Conservation (phyloP, 2,329 filamentous ascomycete species). For the Exophiala aquamarina region DNA sequence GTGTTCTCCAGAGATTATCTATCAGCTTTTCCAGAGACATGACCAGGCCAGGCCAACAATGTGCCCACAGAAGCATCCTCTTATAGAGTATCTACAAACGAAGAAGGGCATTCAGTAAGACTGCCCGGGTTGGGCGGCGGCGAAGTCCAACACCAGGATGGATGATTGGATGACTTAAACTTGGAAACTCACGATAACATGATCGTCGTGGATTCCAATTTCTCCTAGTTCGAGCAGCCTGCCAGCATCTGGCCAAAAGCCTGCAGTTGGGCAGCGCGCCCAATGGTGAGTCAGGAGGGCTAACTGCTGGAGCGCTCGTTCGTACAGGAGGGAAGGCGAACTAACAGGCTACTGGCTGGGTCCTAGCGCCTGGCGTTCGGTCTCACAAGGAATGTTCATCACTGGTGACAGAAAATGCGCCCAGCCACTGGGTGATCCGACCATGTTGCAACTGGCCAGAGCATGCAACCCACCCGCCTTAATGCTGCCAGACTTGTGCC, state of each 20-base stretch:
- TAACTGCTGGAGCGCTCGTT: too few relatives aligned
- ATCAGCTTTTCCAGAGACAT: too few relatives aligned
- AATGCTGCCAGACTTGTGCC: slow-evolving; percentile 20
- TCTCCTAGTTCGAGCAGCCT: too few relatives aligned
- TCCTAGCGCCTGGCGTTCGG: slow-evolving; percentile 23
- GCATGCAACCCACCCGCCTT: slow-evolving; percentile 23
- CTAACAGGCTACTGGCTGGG: slow-evolving; percentile 11
- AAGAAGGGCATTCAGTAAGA: too few relatives aligned
- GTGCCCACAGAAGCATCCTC: too few relatives aligned
- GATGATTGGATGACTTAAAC: too few relatives aligned
- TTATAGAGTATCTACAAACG: neutral
- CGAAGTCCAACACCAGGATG: too few relatives aligned
- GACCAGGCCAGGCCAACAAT: too few relatives aligned
- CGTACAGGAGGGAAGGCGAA: neutral
- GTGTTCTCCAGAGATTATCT: slow-evolving; percentile 5
- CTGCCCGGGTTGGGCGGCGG: too few relatives aligned
- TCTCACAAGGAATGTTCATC: slow-evolving; percentile 29
- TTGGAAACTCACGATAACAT: too few relatives aligned
- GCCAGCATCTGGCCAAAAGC: too few relatives aligned
- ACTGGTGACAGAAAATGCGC: slow-evolving; percentile 30
- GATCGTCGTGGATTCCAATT: too few relatives aligned
- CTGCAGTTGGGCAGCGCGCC: neutral
- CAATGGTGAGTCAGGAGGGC: neutral
- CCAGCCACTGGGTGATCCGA: slow-evolving; percentile 28
- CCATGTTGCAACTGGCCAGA: slow-evolving; percentile 17